These are phyloP conservation scores for Termitomyces sp. DNA, from an alignment of 768 basidiomycete species.

Conservation along the genomic window DNA sequence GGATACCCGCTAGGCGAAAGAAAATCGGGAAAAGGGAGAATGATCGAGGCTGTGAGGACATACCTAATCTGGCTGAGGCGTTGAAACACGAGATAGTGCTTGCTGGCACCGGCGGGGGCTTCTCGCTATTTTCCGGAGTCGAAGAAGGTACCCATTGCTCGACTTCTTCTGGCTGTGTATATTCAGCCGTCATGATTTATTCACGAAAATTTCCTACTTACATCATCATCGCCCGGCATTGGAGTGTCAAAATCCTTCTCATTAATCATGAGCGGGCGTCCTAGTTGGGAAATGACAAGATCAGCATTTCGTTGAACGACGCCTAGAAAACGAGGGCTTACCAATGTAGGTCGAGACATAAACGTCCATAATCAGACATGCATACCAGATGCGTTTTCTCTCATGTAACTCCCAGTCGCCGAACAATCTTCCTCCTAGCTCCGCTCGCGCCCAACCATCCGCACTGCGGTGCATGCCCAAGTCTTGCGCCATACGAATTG, in stretches of 20 bases:
- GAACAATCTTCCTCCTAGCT: slow-evolving; percentile 53
- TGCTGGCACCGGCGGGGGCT: slow-evolving; percentile 32
- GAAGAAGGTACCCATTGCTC: slow-evolving; percentile 43
- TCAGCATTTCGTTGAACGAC: not conserved
- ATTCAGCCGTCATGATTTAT: not conserved
- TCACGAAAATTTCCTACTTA: slow-evolving; percentile 19
- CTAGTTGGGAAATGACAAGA: slow-evolving; percentile 21
- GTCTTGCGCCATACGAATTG: slow-evolving; percentile 90
- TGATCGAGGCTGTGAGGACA: slow-evolving; percentile 18
- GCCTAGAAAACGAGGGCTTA: slow-evolving; percentile 18
- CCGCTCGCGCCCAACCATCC: slow-evolving; percentile 67
- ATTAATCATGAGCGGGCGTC: slow-evolving; percentile 68
- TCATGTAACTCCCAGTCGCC: slow-evolving; percentile 58
- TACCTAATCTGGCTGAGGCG: slow-evolving; percentile 68
- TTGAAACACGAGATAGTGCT: slow-evolving; percentile 71
- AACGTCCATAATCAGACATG: slow-evolving; percentile 73
- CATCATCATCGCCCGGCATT: slow-evolving; percentile 57
- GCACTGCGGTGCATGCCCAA: slow-evolving; percentile 78
- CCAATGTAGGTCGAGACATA: slow-evolving; percentile 79
- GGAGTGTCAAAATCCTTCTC: slow-evolving; percentile 75
- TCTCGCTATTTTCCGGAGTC: slow-evolving; percentile 20
- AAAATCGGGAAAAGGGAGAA: slow-evolving; percentile 2
- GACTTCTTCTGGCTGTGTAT: slow-evolving; percentile 52
- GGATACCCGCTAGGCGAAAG: slow-evolving; percentile 48
- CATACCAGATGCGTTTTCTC: slow-evolving; percentile 72